phyloP scores from a whole-genome alignment of 768 basidiomycete species.

The Boletus vinaceobasis region DNA sequence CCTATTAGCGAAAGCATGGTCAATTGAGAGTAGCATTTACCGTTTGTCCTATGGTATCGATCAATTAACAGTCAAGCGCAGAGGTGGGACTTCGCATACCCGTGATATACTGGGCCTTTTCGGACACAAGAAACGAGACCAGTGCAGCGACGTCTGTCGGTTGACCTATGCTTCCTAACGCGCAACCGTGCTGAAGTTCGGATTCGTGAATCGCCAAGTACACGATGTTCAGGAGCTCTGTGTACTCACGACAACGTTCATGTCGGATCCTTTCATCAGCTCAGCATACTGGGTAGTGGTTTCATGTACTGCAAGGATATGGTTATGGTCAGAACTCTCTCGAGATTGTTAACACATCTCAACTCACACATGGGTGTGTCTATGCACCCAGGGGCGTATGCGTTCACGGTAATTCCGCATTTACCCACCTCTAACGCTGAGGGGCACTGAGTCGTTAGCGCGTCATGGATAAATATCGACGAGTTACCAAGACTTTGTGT shows the following conservation, averaged over 20 bases:
- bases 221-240: not conserved
- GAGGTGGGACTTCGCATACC: not conserved
- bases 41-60: not conserved
- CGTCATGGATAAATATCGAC: not conserved
- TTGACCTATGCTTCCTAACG: constrained; percentile 1
- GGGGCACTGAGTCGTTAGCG: not conserved
- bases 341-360: not conserved
- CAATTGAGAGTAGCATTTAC: not conserved
- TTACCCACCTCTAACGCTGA: constrained; percentile 7
- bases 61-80: not conserved
- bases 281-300: not conserved
- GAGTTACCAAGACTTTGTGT: constrained; percentile 26
- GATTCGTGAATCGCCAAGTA: not conserved
- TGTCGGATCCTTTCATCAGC: not conserved
- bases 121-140: not conserved
- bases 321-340: not conserved
- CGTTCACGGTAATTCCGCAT: constrained; percentile 24
- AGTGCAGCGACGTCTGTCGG: not conserved
- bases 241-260: not conserved
- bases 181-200: not conserved
- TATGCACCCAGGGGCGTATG: constrained; percentile 6
- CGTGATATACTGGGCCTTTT: not conserved
- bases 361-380: constrained; percentile 8
- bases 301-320: not conserved
- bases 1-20: not conserved